These are phyloP conservation scores for Yarrowia bubula DNA, from an alignment of 805 yeast species.

Conservation along the genomic window DNA sequence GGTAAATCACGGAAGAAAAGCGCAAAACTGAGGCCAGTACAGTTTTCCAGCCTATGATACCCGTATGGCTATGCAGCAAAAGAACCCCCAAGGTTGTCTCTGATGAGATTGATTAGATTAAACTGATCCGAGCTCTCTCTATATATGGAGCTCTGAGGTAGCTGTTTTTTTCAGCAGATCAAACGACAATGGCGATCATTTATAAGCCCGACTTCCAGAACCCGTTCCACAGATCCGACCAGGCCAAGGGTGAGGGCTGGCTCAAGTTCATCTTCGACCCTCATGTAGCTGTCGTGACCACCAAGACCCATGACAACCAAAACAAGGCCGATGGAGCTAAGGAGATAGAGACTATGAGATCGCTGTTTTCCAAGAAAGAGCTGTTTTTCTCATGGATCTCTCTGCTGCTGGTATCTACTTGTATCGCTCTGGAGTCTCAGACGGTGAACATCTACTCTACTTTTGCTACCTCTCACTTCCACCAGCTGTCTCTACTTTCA, in stretches of 20 bases:
- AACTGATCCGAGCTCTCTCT: background rate
- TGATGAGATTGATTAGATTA: conserved; percentile 13
- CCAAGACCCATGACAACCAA: background rate
- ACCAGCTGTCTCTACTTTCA: conserved; percentile 44
- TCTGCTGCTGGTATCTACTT: conserved; percentile 8
- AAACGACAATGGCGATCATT: conserved; percentile 3
- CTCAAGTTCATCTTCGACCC: background rate
- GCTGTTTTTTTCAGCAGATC: background rate
- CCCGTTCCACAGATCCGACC: background rate
- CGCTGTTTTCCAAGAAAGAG: background rate
- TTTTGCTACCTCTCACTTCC: conserved; percentile 45
- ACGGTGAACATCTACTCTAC: conserved; percentile 33
- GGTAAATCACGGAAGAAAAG: background rate
- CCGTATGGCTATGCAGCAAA: background rate
- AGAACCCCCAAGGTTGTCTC: conserved; percentile 6
- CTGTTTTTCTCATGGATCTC: conserved; percentile 18
- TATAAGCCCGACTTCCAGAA: background rate
- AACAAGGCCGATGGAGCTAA: conserved; percentile 9
- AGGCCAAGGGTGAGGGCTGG: background rate
- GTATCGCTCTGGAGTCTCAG: background rate
- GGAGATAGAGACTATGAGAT: background rate
- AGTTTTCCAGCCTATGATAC: background rate
- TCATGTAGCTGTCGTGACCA: background rate
- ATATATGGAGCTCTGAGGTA: background rate
- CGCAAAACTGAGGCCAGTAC: background rate